Base-by-base conservation (phyloP, 2,329 filamentous ascomycete genomes). In the Ophidiomyces ophidiicola region DNA sequence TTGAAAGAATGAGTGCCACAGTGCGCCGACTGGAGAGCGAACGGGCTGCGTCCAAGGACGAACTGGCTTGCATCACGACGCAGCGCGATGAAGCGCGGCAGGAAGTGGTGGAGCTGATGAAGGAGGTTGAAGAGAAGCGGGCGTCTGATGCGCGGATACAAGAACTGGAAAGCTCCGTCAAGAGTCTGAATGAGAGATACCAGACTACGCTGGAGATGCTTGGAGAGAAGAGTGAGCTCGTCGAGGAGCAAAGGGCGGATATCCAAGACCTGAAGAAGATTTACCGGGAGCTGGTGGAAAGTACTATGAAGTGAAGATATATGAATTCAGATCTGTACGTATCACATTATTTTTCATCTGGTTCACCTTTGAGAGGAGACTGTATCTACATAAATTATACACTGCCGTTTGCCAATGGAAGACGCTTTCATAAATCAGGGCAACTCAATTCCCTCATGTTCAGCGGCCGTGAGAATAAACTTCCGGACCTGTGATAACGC, bases 201-300 rank as follows among this genome's bases (percentile, higher is more conserved):
- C 78, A 93, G 56, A 90, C 86, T 10, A 92, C 85, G 44, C 68
- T 98, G 38, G 87, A 96, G 64, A 80, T 96, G 76, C 64, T 98
- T 41, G 90, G 90, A 1, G 90, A 98, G 72, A 94, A 94, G 73
- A 94, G 85, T 59, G 90, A 98, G 68, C 67, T 81, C 54, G 87
- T 94, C 2, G 86, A 94, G 55, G 90, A 98, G 68, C 66, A 98
- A 49, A 77, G 72, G 59, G 80, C 82, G 8, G 90, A 96, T 67
- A 82, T 98, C 38, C 70, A 78, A 48, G 90, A 98, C 67, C 71
- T 98, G 58, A 98, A 98, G 68, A 80, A 79, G 54, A 94, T 98
- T 72, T 96, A 96, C 66, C 76, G 85, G 48, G 88, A 96, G 56
- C 63, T 98, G 58, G 82, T 93, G 34, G 83, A 93, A 63, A 76